These are phyloP conservation scores for Ophiocordyceps unilateralis DNA, from an alignment of 2,329 filamentous ascomycete species.

Conservation along the genomic window DNA sequence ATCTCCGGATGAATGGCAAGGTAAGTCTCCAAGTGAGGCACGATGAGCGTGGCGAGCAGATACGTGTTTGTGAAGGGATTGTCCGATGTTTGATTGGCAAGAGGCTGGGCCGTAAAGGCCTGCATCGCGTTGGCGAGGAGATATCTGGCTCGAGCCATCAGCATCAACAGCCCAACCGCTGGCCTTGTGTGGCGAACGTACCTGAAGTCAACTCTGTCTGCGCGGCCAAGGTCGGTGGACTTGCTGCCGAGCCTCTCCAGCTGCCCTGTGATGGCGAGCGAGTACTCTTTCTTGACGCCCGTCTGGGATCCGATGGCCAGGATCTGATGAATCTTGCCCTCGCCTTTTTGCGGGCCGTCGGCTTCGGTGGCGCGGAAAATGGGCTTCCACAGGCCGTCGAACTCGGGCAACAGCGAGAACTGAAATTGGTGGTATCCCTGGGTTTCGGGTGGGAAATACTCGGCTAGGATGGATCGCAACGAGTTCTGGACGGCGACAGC, in stretches of 20 bases:
- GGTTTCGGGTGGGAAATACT: slow-evolving; percentile 30
- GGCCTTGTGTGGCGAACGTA: slow-evolving; percentile 13
- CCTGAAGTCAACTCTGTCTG: slow-evolving; percentile 41
- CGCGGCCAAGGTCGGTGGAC: slow-evolving; percentile 29
- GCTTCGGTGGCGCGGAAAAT: slow-evolving; percentile 24
- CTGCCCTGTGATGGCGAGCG: slow-evolving; percentile 28
- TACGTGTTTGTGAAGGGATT: slow-evolving; percentile 37
- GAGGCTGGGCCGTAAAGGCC: slow-evolving; percentile 31
- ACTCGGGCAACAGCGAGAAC: slow-evolving; percentile 29
- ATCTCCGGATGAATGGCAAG: slow-evolving; percentile 33
- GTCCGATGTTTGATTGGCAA: slow-evolving; percentile 30
- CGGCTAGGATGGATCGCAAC: slow-evolving; percentile 32
- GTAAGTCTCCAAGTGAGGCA: slow-evolving; percentile 44
- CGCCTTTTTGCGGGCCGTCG: slow-evolving; percentile 10
- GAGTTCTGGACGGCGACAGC: slow-evolving; percentile 39
- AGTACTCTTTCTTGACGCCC: slow-evolving; percentile 32
- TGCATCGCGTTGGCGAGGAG: slow-evolving; percentile 45
- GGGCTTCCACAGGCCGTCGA: slow-evolving; percentile 33
- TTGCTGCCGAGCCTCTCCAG: slow-evolving; percentile 38
- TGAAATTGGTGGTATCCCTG: slow-evolving; percentile 29
- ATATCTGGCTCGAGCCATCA: slow-evolving; percentile 24
- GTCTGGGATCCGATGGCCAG: slow-evolving; percentile 41
- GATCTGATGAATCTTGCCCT: slow-evolving; percentile 34
- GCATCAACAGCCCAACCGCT: neutral
- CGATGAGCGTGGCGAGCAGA: slow-evolving; percentile 37